A percentile compares a stretch with the other conserved stretches of the same genome.
These are phyloP conservation scores for Talaromyces sp. DNA, from an alignment of 2,329 filamentous ascomycete species.

Conservation along the genomic window DNA sequence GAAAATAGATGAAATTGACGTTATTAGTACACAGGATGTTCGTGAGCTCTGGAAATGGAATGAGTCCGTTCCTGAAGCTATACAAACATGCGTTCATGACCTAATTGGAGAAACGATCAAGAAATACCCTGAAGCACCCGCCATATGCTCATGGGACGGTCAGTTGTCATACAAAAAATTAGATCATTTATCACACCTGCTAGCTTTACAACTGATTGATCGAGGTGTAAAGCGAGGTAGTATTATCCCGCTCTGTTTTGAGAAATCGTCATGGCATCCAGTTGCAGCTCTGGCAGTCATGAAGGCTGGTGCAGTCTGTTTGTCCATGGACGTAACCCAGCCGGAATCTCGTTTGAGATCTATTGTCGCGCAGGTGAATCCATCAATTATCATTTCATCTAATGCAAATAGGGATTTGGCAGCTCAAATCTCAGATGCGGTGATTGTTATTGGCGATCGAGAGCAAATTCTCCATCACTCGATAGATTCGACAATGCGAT, in stretches of 20 bases:
- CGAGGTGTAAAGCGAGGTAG: background rate
- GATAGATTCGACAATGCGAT: background rate
- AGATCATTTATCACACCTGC: background rate
- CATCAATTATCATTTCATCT: background rate
- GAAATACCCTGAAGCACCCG: constrained; percentile 3
- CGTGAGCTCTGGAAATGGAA: constrained; percentile 15
- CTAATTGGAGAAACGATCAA: background rate
- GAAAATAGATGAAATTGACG: background rate
- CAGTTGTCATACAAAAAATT: constrained; percentile 9
- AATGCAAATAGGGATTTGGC: background rate
- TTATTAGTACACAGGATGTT: constrained; percentile 5
- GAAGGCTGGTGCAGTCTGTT: constrained; percentile 7
- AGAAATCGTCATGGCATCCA: constrained; percentile 19
- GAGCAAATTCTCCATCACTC: background rate
- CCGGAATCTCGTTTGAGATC: constrained; percentile 7
- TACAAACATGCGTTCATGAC: background rate
- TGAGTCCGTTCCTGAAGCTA: background rate
- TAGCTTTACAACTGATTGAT: background rate
- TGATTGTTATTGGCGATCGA: constrained; percentile 1
- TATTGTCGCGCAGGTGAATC: constrained; percentile 5
- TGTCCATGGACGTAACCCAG: constrained; percentile 14
- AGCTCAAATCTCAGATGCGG: background rate
- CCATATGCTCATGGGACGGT: constrained; percentile 16
- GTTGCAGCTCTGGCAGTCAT: constrained; percentile 15
- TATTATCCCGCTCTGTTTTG: constrained; percentile 17